Conservation (phyloP, 192 early-diverging fungal species). For the Entrophospora sp. region DNA sequence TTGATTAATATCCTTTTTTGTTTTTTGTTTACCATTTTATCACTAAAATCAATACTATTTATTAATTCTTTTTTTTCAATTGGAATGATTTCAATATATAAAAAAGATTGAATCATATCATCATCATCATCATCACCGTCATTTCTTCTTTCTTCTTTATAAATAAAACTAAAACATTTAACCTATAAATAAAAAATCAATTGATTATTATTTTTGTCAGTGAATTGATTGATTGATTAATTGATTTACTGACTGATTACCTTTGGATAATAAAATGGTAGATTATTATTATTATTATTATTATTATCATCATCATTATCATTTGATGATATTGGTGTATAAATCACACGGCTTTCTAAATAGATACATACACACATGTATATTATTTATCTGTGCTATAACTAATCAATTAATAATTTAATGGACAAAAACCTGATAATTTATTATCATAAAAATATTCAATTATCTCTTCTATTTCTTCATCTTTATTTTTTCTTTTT, state of each 20-base stretch:
- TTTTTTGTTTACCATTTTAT: conserved; percentile 30
- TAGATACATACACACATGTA: too few species aligned
- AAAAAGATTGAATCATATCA: conserved; percentile 19
- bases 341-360: neutral
- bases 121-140: neutral
- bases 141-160: neutral
- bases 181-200: neutral
- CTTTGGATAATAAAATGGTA: conserved; percentile 15
- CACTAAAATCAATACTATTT: conserved; percentile 25
- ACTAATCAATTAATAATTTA: neutral
- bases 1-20: too few species aligned
- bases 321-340: neutral
- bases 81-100: conserved; percentile 27
- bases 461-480: conserved; percentile 31
- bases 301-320: neutral
- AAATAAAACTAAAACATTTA: neutral
- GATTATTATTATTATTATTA: neutral
- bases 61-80: conserved; percentile 19
- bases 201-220: neutral
- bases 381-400: too few species aligned
- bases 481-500: conserved; percentile 40
- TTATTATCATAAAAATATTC: conserved; percentile 23
- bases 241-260: too few species aligned
- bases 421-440: too few species aligned
- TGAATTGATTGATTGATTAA: too few species aligned